A percentile compares a stretch with the other conserved stretches of the same genome.
These are phyloP conservation scores for Petunia hybrid DNA, from an alignment of 305 asterid species.

Conservation along the genomic window DNA sequence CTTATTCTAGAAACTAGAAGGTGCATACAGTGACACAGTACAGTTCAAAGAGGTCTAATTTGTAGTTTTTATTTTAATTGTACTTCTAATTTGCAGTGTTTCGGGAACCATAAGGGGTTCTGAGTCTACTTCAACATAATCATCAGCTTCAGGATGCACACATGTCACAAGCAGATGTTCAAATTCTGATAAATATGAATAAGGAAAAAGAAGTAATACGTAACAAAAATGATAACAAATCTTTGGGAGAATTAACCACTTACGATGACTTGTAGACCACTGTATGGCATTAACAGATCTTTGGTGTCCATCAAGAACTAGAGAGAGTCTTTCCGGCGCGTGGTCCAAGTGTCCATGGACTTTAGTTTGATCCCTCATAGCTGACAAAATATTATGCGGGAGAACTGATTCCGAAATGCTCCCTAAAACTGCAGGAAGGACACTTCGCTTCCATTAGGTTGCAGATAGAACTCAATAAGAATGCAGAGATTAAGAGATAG, in stretches of 20 bases:
- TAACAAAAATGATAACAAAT: slow-evolving; percentile 5
- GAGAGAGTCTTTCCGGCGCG: slow-evolving; percentile 50
- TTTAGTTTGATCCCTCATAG: slow-evolving; percentile 56
- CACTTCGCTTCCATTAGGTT: background rate
- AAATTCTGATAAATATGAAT: background rate
- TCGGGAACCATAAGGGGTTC: background rate
- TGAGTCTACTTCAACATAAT: background rate
- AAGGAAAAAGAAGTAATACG: background rate
- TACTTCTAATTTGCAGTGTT: background rate
- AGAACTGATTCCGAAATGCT: slow-evolving; percentile 63
- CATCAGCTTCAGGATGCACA: background rate
- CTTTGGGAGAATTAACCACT: slow-evolving; percentile 40
- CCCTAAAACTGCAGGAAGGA: slow-evolving; percentile 55
- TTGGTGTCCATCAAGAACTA: slow-evolving; percentile 68
- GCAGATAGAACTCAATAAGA: slow-evolving; percentile 5
- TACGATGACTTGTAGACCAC: slow-evolving; percentile 84
- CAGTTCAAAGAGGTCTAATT: background rate
- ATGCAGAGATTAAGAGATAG: slow-evolving; percentile 14
- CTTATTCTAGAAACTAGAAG: background rate
- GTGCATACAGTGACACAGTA: background rate
- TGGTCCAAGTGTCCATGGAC: slow-evolving; percentile 41
- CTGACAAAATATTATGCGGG: slow-evolving; percentile 55
- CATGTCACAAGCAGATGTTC: background rate
- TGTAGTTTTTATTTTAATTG: no score
- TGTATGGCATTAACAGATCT: slow-evolving; percentile 76